Base-by-base conservation (phyloP, 2,329 filamentous ascomycete species). In the Colletotrichum nymphaeae region DNA sequence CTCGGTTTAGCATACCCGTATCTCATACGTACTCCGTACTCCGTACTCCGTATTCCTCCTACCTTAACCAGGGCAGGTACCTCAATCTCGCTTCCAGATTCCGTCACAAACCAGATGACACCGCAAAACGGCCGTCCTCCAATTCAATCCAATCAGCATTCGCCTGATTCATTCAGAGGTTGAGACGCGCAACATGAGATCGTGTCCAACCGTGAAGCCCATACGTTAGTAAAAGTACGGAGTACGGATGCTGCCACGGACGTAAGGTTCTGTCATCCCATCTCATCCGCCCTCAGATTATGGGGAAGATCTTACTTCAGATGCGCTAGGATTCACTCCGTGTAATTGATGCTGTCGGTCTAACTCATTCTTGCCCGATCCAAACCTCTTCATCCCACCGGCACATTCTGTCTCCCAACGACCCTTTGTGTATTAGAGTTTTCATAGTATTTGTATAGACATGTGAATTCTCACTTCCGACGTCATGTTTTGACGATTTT, bases 201-300 rank as follows among this genome's bases (percentile, higher is more conserved):
- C 22, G 14, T 14, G 26, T 30, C 24, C 19, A 12, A 42, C 19
- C 24, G 22, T 35, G 7, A 24, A 14, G 35, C 12, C 1, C 35
- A 37, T 16, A 32, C 30, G 9, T 30, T 30, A 2, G 30, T 30
- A 30, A 26, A 26, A 4, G 30, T 30, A 30, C 9, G 30, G 30
- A 30, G 30, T 11, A 11, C 58, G 24, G 12, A 16, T 12, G 11
- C 52, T 26, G 24, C 5, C 52, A 26, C 37, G 12, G 24, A 4
- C 26, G 28, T n/a, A 63, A 62, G 67, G 49, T 72, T 72, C 65
- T 46, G 65, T 32, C 69, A 72, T 72, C 69, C 26, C 30, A 72
- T 63, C 30, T 52, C 9, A 49, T n/a, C 19, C 19, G 16, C 16
- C 3, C 19, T n/a, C 19, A n/a, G 35, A 30, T 19, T 11, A 4